Conservation (phyloP, 2,329 filamentous ascomycete genomes). For the Hymenoscyphus infarciens region DNA sequence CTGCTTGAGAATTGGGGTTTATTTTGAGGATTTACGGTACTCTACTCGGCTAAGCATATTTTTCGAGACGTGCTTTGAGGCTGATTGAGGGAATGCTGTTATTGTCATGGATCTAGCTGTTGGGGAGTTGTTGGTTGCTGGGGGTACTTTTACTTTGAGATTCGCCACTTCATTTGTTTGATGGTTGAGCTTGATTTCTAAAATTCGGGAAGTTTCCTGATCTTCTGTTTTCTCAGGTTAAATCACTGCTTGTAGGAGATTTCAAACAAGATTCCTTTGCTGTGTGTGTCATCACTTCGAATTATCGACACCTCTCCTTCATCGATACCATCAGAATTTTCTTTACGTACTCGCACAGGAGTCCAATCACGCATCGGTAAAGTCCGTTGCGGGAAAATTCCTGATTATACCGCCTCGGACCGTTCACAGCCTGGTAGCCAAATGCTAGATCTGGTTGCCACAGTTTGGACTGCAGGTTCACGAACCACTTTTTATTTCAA, state of each 20-base stretch:
- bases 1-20: not conserved
- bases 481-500: too few species aligned
- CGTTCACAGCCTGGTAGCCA: too few species aligned
- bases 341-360: too few species aligned
- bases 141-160: not conserved
- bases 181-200: not conserved
- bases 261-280: not conserved
- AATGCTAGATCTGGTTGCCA: too few species aligned
- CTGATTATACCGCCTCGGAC: too few species aligned
- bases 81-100: not conserved
- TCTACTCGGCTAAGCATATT: conserved; percentile 1
- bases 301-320: too few species aligned
- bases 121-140: not conserved
- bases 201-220: not conserved
- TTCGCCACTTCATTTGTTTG: not conserved
- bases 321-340: too few species aligned
- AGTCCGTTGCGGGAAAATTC: too few species aligned
- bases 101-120: not conserved
- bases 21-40: not conserved
- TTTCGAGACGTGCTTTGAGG: not conserved
- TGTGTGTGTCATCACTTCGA: not conserved
- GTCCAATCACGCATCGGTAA: too few species aligned
- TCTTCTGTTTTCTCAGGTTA: not conserved
- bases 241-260: not conserved
- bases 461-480: too few species aligned